Evolutionary conservation across 2,329 filamentous ascomycete genomes (phyloP).

Genomic region (Diaporthe sp.): DNA sequence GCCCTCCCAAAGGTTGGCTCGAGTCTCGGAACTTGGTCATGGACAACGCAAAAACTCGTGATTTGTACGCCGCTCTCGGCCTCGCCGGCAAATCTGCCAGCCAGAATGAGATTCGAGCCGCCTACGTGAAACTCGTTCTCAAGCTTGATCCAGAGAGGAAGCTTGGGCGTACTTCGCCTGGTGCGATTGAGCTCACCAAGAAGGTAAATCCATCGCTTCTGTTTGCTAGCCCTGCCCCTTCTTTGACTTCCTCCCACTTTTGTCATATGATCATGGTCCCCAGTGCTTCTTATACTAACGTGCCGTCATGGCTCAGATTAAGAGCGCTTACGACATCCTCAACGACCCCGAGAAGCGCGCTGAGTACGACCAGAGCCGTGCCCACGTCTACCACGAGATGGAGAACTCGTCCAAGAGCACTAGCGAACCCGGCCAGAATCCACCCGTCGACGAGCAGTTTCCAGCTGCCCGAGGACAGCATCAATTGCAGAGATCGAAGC

Average conservation of each 20-base stretch:
- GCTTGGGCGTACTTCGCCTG: neutral
- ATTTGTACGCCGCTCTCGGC: neutral
- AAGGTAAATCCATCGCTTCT: neutral
- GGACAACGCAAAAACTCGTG: neutral
- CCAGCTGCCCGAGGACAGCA: neutral
- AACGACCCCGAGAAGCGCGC: neutral
- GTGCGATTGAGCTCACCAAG: neutral
- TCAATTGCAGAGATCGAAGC: neutral
- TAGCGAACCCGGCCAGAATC: neutral
- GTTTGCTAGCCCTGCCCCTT: neutral
- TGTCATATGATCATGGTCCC: neutral
- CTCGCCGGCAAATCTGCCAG: neutral
- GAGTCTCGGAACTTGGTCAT: neutral
- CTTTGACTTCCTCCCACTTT: too few species aligned
- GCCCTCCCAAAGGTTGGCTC: neutral
- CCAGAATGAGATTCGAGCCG: neutral
- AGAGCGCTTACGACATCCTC: neutral
- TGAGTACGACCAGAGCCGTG: neutral
- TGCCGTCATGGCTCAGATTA: neutral
- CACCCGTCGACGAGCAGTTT: neutral
- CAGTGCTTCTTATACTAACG: neutral
- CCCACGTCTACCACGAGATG: neutral
- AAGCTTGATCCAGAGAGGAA: neutral
- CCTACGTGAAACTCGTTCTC: neutral
- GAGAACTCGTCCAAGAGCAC: neutral